phyloP scores from a whole-genome alignment of 202 grass and related monocot species.

The Miscanthus sacchariflorus region DNA sequence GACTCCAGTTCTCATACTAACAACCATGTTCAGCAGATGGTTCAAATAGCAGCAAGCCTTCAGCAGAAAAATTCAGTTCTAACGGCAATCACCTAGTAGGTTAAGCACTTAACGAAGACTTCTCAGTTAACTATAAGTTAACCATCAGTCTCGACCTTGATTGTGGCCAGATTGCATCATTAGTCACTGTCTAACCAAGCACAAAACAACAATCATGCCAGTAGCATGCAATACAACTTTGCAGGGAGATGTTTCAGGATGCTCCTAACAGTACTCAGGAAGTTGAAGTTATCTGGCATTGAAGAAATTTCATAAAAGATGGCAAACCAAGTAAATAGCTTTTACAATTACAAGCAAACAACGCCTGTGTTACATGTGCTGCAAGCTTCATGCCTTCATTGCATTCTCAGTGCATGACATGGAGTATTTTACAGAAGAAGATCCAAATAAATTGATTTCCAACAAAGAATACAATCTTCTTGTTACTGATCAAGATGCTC shows the following conservation, averaged over 20 bases:
- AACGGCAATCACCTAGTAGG: too few species aligned
- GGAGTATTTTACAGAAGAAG: slow-evolving; percentile 8
- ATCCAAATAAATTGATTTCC: not conserved
- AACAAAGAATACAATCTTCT: not conserved
- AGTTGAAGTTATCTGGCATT: not conserved
- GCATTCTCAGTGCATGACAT: not conserved
- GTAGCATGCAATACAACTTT: slow-evolving; percentile 5
- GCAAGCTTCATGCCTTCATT: not conserved
- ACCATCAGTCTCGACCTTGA: not conserved
- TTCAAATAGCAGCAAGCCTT: not conserved
- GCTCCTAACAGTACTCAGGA: not conserved
- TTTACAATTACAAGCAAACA: slow-evolving; percentile 18
- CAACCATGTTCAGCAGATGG: not conserved
- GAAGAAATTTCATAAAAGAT: not conserved
- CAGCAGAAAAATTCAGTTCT: not conserved
- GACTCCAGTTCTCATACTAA: not conserved
- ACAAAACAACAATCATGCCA: not conserved
- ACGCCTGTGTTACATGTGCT: not conserved
- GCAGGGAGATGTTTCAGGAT: not conserved
- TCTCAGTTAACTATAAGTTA: not conserved
- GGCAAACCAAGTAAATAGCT: slow-evolving; percentile 5
- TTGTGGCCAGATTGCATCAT: not conserved
- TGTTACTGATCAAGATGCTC: slow-evolving; percentile 3
- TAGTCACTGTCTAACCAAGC: not conserved
- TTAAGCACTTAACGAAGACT: not conserved